Evolutionary conservation across 257 asterid genomes (phyloP).

Genomic region (Solanum clarkiae): DNA sequence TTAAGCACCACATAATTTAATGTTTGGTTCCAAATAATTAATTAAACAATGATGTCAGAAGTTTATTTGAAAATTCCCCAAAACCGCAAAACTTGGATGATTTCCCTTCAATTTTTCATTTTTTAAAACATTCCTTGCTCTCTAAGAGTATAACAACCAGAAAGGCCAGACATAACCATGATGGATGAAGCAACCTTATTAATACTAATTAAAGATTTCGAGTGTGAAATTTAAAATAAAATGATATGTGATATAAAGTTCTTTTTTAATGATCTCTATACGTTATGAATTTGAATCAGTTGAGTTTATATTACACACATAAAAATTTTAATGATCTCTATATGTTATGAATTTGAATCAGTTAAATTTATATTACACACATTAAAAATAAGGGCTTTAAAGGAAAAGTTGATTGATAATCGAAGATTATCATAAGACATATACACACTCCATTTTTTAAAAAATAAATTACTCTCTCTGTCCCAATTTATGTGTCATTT

Average conservation of each 20-base stretch:
- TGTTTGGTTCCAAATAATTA: neutral
- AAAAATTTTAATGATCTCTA: neutral
- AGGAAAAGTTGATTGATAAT: neutral
- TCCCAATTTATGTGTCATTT: no score
- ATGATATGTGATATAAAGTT: neutral
- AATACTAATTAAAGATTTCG: neutral
- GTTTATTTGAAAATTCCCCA: neutral
- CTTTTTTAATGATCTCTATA: neutral
- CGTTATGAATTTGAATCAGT: neutral
- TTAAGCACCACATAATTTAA: neutral
- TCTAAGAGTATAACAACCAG: neutral
- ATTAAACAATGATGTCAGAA: neutral
- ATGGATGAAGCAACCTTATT: neutral
- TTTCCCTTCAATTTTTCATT: neutral
- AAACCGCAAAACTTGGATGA: neutral
- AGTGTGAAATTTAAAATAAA: neutral
- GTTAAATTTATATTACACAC: neutral
- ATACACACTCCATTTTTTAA: neutral
- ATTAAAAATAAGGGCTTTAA: no score
- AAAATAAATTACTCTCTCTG: no score
- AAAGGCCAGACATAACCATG: neutral
- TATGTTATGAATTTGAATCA: fast-evolving
- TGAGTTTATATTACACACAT: neutral
- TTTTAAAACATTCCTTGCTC: no score
- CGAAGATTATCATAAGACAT: neutral